Evolutionary conservation across 805 yeast genomes (phyloP), one percentile per base, ranked within the genome.

Genomic region (Starmerella floricola): DNA sequence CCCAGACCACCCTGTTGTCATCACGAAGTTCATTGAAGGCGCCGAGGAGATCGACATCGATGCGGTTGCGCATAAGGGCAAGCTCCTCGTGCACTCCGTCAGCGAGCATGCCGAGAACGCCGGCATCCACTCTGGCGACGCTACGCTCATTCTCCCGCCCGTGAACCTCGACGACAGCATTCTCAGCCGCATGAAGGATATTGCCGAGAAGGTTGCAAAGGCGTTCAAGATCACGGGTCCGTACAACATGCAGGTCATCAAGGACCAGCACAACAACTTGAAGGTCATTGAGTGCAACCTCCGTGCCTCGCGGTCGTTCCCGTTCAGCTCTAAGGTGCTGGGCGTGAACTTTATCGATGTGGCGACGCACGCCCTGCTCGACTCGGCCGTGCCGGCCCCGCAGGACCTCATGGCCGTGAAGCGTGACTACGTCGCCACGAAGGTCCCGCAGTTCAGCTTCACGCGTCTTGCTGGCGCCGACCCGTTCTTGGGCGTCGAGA

Each of bases 391-490:
- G 42, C 78, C 81, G 36, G 93, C 93, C 32, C 93, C 97, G 38
- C 77, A 72, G 30, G 79, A 91, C 60, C 71, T 88, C 61, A 88
- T 91, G 96, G 70, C 69, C 43, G 68, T 71, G 55, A 56, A 69
- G 45, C 82, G 84, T 64, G 68, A 74, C 54, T 82, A 85, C 58
- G 97, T 88, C 59, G 97, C 97, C 38, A 82, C 93, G 42, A 91
- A 91, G 68, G 96, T 88, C 42, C 98, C 99, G 36, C 99, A 91
- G 68, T 91, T 91, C 66, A 88, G 97, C 6, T 91, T 91, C 71
- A 87, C 97, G 31, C 79, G 99, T 69, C 72, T 91, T 58, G 96
- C 97, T 16, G 99, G 98, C 53, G 99, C 99, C 38, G 99, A 91
- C 64, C 99, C 99, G 50, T 87, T 83, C 73, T 72, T 91, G 60